Evolutionary conservation across 768 basidiomycete species (phyloP), one percentile per base, ranked within the genome.

Genomic region (Kwoniella bestiolae): DNA sequence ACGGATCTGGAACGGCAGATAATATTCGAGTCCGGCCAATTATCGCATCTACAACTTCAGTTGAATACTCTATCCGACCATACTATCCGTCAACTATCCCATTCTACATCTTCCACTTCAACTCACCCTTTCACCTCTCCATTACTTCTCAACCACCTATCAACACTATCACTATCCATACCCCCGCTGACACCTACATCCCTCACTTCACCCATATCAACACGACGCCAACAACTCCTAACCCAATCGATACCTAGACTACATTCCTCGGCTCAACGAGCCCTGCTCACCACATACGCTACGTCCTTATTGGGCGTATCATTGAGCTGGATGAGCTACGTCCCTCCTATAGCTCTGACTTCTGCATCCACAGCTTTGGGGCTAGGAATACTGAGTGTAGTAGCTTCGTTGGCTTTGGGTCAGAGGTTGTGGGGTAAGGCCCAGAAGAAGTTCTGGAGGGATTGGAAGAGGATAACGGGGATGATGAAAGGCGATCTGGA

Each of bases 141-240:
- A 0, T n/a, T 81, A 18, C 65, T 81, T 6, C 44, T 74, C n/a
- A 81, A 81, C 49, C 74, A 71, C 25, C 68, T 81, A 18, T 66
- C 69, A 0, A 67, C 75, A 0, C 52, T 76, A 44, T 72, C 76
- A 14, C 67, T 72, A 16, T 72, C 74, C 5, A 68, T 71, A 28
- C 70, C 73, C 0, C 45, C 60, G 5, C 62, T 72, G 9, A 23
- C 55, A 5, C 69, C 78, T 6, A 45, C 47, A n/a, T 46, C 77
- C 7, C 70, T 79, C 21, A 50, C 71, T 12, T 28, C 56, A 11
- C 78, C 80, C 0, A 65, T 81, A 23, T 26, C 56, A 12, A 64
- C 45, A 8, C 66, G 80, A 1, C 69, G 80, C 18, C 35, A 58
- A 3, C 77, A 79, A 52, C 58, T 81, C 2, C 50, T 71, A 1